Evolutionary conservation across 2,329 filamentous ascomycete genomes (phyloP), one percentile per base, ranked within the genome.

Genomic region (Aureobasidium sp.): DNA sequence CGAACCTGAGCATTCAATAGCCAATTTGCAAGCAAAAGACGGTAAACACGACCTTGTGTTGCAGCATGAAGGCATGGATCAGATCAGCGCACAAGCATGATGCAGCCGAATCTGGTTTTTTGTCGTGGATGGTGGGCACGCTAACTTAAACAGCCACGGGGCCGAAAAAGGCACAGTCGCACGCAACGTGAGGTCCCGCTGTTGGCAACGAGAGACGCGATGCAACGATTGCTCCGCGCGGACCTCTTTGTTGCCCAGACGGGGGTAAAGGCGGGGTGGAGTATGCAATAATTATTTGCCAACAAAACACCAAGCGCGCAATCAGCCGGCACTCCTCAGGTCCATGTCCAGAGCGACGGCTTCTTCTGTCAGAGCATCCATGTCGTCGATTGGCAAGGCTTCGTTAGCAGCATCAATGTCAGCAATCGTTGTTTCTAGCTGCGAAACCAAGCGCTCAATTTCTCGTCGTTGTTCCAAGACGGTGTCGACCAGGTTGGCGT

Each of bases 391-490:
- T 65, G 32, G 34, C 13, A 52, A 34, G 29, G 34, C 34, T 37
- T 39, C 34, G 8, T 37, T 52, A 29, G 49, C 49, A 52, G 49
- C 49, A 67, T 86, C 82, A 47, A 87, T 69, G 70, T 86, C 84
- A 34, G 72, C 72, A 49, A 86, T 78, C 13, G 84, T 78, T 49
- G 72, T 74, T 69, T 86, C 84, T 36, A 87, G 69, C 21, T 79
- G 77, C 21, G 74, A 73, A 25, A 87, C 72, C 58, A 87, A 69
- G 27, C 70, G 75, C 65, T 83, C 78, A 49, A 87, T 84, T 67
- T 87, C 83, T 50, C 75, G 72, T 62, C 82, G 75, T 67, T 87
- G 84, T 44, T 75, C 72, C 50, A 76, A 73, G 5, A 87, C 76
- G 10, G 75, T 78, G 54, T 77, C 76, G 49, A 39, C 73, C 6